Base-by-base conservation (phyloP, 2,329 filamentous ascomycete species). In the Xylaria sp. region DNA sequence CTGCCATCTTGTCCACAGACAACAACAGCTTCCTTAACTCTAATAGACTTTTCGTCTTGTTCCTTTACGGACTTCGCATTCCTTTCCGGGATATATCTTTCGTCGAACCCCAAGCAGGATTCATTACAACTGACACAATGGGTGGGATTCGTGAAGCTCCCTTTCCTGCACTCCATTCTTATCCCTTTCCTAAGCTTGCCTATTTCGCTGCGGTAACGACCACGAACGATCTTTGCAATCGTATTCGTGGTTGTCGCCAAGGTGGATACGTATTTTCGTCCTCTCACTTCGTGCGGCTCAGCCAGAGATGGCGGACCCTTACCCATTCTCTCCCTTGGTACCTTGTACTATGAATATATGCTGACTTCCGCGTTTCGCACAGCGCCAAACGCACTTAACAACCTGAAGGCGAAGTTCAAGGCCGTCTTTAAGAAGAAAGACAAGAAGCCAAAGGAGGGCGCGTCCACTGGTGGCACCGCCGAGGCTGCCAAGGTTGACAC, bases 381-480 rank as follows among this genome's bases (percentile, higher is more conserved):
- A 88, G 86, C 86, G 63, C 78, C 81, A 59, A 80, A 83, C 71
- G 84, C 85, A 40, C 79, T 88, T 69, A 83, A 85, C 76, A 87
- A 87, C 80, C 73, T 88, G 73, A 87, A 85, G 83, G 81, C 79
- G 76, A 88, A 87, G 84, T 76, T 88, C 76, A 85, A 84, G 82
- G 79, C 80, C 71, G 79, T 54, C 64, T 75, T 74, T 54, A 65
- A 71, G 63, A 74, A 72, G 68, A 63, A 70, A 26, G 74, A 74
- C 69, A 76, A 72, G 53, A 71, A 73, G 44, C 4, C 63, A 26
- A 71, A 73, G 65, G 70, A 72, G 72, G 70, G 75, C 53, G 71
- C 71, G 53, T 65, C 75, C 28, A 66, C 73, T 38, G 79, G 73
- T 40, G 70, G 73, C 46, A 11, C 62, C 36, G 61, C 68, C n/a